Evolutionary conservation across 306 rosid species (phyloP).

Genomic region (Trifolium subterraneum): DNA sequence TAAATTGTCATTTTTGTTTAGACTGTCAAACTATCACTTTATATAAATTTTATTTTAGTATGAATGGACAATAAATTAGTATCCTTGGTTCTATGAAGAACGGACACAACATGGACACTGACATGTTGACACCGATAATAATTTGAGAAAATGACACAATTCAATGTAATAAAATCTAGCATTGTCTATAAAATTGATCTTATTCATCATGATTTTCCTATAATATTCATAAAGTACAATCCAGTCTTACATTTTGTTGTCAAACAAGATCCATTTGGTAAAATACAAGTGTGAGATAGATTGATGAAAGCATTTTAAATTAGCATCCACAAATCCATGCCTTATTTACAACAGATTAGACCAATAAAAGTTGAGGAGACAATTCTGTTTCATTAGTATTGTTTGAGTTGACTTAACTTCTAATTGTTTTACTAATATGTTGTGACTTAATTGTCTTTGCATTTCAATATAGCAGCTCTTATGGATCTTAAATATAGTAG

Average conservation of each 20-base stretch:
- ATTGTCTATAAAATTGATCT: not conserved
- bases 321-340: not conserved
- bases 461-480: not conserved
- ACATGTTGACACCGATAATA: too few species aligned
- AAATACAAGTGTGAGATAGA: not conserved
- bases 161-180: not conserved
- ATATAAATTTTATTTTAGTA: slow-evolving; percentile 8
- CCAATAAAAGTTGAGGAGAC: not conserved
- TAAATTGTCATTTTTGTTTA: slow-evolving; percentile 1
- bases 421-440: not conserved
- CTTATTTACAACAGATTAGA: not conserved
- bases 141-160: too few species aligned
- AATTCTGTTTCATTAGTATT: not conserved
- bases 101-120: too few species aligned
- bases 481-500: not conserved
- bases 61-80: not conserved
- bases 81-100: not conserved
- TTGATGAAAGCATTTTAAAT: not conserved
- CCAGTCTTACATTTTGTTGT: not conserved
- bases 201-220: not conserved
- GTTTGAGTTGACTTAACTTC: slow-evolving; percentile 26
- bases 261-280: not conserved
- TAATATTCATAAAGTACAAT: not conserved
- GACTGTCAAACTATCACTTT: slow-evolving; percentile 13
- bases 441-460: not conserved